phyloP scores from a whole-genome alignment of 805 yeast species.

The Huiozyma sinensis region DNA sequence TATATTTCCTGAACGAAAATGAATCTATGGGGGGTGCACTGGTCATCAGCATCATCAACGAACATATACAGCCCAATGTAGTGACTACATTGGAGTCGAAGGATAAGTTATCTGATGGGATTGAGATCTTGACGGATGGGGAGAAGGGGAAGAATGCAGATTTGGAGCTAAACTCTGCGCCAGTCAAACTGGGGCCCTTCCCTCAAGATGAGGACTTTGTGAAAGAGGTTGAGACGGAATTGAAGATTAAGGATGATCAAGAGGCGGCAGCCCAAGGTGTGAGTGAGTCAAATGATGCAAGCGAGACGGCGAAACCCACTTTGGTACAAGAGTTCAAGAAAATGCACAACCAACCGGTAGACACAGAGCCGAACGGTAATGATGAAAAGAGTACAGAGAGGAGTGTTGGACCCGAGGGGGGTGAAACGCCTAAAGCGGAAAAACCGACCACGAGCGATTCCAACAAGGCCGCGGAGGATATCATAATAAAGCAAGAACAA shows the following conservation, averaged over 20 bases:
- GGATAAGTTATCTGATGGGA: constrained; percentile 26
- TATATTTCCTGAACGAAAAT: constrained; percentile 83
- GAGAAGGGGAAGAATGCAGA: constrained; percentile 24
- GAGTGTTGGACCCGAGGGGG: not conserved
- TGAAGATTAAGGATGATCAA: constrained; percentile 67
- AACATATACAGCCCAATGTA: constrained; percentile 49
- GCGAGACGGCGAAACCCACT: constrained; percentile 26
- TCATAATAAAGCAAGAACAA: constrained; percentile 1
- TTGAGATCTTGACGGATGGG: constrained; percentile 14
- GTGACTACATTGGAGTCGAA: constrained; percentile 29
- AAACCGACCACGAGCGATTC: constrained; percentile 5
- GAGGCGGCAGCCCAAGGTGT: constrained; percentile 17
- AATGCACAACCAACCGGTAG: constrained; percentile 36
- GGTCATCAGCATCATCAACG: constrained; percentile 75
- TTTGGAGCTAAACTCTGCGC: constrained; percentile 25
- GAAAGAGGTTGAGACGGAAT: constrained; percentile 74
- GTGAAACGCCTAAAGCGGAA: constrained; percentile 5
- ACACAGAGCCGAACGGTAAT: constrained; percentile 4
- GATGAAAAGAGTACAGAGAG: constrained; percentile 2
- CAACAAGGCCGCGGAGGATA: constrained; percentile 14
- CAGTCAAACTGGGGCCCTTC: constrained; percentile 69
- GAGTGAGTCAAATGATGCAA: not conserved
- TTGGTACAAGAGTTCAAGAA: constrained; percentile 59
- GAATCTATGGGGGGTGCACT: constrained; percentile 88
- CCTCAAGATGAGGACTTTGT: constrained; percentile 81